phyloP scores from a whole-genome alignment of 345 rosid genomes.

The Salix caprea region DNA sequence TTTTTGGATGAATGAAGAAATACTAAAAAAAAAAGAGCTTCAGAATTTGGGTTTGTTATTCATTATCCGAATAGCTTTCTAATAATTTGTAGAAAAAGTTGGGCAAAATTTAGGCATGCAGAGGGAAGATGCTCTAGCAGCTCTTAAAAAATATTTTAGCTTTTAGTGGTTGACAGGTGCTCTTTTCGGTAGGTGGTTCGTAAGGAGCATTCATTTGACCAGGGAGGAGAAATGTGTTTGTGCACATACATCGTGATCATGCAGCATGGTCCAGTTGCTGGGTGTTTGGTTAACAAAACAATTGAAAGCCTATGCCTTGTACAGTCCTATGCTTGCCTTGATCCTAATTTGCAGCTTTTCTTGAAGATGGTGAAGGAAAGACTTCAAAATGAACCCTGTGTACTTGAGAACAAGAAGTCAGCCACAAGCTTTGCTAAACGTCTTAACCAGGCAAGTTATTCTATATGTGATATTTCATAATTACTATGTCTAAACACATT shows the following conservation, averaged over 20 bases:
- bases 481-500: background rate
- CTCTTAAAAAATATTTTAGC: too few relatives aligned
- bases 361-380: slow-evolving; percentile 15
- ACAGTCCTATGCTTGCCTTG: slow-evolving; percentile 4
- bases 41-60: too few relatives aligned
- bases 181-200: slow-evolving; percentile 21
- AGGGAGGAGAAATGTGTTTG: slow-evolving; percentile 39
- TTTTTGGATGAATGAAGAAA: too few relatives aligned
- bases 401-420: background rate
- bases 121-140: background rate
- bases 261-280: slow-evolving; percentile 40
- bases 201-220: slow-evolving; percentile 23
- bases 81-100: too few relatives aligned
- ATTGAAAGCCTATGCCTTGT: slow-evolving; percentile 39
- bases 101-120: too few relatives aligned
- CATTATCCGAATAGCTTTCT: too few relatives aligned
- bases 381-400: background rate
- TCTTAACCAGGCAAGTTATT: slow-evolving; percentile 13
- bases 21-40: too few relatives aligned
- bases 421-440: background rate
- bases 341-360: slow-evolving; percentile 22
- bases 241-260: slow-evolving; percentile 39
- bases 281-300: slow-evolving; percentile 14
- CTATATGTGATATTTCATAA: background rate
- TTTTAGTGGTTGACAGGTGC: too few relatives aligned